Evolutionary conservation across 2,329 filamentous ascomycete genomes (phyloP).

Genomic region (Reticulascus tulasneorum): DNA sequence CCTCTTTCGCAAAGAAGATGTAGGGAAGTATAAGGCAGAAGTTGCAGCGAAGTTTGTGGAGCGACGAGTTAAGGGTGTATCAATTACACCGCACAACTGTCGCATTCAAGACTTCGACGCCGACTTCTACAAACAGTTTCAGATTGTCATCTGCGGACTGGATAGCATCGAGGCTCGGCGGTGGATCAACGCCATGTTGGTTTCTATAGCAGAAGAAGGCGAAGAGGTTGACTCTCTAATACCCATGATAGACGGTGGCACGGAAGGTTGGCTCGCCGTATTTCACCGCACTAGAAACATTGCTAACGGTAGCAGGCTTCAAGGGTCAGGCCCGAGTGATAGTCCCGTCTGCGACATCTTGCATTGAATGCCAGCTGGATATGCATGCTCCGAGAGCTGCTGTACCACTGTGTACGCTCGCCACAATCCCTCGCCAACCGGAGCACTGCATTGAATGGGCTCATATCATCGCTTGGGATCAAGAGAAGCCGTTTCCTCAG

Average conservation of each 20-base stretch:
- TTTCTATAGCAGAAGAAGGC: conserved; percentile 77
- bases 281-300: conserved; percentile 2
- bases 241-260: conserved; percentile 92
- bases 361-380: conserved; percentile 96
- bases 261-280: conserved; percentile 68
- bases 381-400: conserved; percentile 98
- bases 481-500: conserved; percentile 73
- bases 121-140: conserved; percentile 95
- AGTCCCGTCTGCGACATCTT: conserved; percentile 86
- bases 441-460: conserved; percentile 99
- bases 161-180: conserved; percentile 97
- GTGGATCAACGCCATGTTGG: conserved; percentile 95
- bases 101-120: conserved; percentile 97
- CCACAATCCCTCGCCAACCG: conserved; percentile 91
- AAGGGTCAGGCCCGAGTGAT: conserved; percentile 95
- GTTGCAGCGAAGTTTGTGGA: conserved; percentile 91
- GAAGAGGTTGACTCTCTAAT: conserved; percentile 82
- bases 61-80: conserved; percentile 81
- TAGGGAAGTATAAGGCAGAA: conserved; percentile 90
- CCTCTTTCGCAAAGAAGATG: conserved; percentile 85
- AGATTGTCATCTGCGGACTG: conserved; percentile 86
- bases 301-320: no score
- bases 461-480: conserved; percentile 95
- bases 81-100: conserved; percentile 89
- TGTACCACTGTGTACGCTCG: conserved; percentile 92